Evolutionary conservation across 176 grass and related monocot species (phyloP), one percentile per base, ranked within the genome.

Genomic region (Phragmites australis): DNA sequence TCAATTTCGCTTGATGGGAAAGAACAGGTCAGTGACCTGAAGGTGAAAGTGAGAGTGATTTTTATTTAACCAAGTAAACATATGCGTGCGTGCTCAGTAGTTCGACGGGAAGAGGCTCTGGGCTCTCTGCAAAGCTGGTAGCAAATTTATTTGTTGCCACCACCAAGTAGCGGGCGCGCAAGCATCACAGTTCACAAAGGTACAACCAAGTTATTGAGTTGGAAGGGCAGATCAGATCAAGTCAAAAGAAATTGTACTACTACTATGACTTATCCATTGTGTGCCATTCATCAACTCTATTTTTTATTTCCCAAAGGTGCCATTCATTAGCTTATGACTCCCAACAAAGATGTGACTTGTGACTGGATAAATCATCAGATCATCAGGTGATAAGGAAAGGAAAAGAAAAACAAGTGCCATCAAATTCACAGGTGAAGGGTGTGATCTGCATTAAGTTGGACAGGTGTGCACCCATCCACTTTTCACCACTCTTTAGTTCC

Each of bases 381-480:
- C 84, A 75, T 79, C 69, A 86, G 41, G 64, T 49, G 50, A 29
- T 16, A 54, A 56, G 47, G 29, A 37, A 47, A 72, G 26, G 37
- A 72, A 71, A 71, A 30, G 9, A 47, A 43, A 75, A 5, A 37
- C 2, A 23, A 37, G 39, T 37, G 78, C 22, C 68, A 90, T 92
- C 85, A 90, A 40, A 84, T 81, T 86, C 82, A 97, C 80, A 89
- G 88, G 88, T 70, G 72, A 72, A 88, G 40, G 76, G 88, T 93
- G 93, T 97, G 93, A 90, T 84, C 71, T 77, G 75, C 90, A 90
- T 97, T 97, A 87, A 89, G 37, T 85, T 31, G 50, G 68, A 71
- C 74, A 83, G 79, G 51, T 84, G 87, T 76, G 76, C 80, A 57
- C 58, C 58, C 72, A 72, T 78, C 83, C 68, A 84, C 90, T 82